Evolutionary conservation across 352 stramenopile species (phyloP).

Genomic region (Phytophthora europaea): DNA sequence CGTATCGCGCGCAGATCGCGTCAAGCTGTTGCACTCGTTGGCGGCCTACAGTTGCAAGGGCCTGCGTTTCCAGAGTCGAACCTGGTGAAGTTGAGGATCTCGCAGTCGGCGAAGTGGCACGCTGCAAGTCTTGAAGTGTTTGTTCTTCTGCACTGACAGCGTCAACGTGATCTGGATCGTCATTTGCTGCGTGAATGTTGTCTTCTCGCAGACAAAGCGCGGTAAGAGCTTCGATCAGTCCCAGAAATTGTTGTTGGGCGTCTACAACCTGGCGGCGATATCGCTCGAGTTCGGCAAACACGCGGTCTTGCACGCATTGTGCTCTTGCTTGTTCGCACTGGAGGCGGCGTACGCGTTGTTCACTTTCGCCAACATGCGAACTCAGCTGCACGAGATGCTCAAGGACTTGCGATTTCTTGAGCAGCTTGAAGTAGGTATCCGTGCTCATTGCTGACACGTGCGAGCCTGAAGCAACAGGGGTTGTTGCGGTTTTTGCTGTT

Average conservation of each 20-base stretch:
- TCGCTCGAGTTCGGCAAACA: constrained; percentile 62
- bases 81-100: constrained; percentile 2
- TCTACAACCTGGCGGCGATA: constrained; percentile 67
- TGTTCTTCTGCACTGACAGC: constrained; percentile 49
- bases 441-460: constrained; percentile 47
- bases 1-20: constrained; percentile 52
- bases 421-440: constrained; percentile 73
- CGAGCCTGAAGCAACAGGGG: constrained; percentile 6
- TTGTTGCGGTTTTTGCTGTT: constrained; percentile 3
- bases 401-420: constrained; percentile 77
- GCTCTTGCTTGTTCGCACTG: constrained; percentile 55
- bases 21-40: constrained; percentile 55
- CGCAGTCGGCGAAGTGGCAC: constrained; percentile 23
- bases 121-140: constrained; percentile 61
- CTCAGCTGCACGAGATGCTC: constrained; percentile 62
- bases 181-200: constrained; percentile 31
- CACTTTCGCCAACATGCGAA: constrained; percentile 46
- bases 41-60: constrained; percentile 49
- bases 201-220: constrained; percentile 51
- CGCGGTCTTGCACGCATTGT: constrained; percentile 59
- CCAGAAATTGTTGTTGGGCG: constrained; percentile 60
- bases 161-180: constrained; percentile 20
- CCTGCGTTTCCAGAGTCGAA: constrained; percentile 48
- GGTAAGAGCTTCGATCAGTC: constrained; percentile 61
- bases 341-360: constrained; percentile 56